These are phyloP conservation scores for Ogataea hybrid DNA, from an alignment of 1,139 yeast species.

Conservation along the genomic window DNA sequence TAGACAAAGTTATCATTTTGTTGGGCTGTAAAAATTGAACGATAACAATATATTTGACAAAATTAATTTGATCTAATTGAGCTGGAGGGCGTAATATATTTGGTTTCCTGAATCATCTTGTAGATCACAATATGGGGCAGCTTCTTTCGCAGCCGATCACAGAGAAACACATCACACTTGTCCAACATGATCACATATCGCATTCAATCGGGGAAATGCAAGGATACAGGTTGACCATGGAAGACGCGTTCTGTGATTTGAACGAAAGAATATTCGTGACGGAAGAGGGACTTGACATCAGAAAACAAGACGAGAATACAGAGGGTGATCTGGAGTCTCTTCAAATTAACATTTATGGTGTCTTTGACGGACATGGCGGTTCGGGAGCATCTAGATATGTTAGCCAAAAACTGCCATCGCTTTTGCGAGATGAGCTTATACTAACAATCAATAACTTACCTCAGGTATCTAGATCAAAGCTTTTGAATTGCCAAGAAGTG, in stretches of 20 bases:
- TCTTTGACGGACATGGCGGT: slow-evolving; percentile 85
- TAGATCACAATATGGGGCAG: slow-evolving; percentile 53
- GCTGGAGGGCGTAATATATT: neutral
- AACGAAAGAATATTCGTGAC: slow-evolving; percentile 26
- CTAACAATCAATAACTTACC: slow-evolving; percentile 20
- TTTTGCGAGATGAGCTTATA: slow-evolving; percentile 19
- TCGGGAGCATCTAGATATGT: slow-evolving; percentile 55
- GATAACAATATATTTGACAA: slow-evolving; percentile 2
- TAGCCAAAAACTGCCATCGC: slow-evolving; percentile 39
- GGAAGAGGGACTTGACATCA: neutral
- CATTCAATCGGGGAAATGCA: slow-evolving; percentile 77
- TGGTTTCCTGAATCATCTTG: neutral
- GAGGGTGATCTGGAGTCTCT: slow-evolving; percentile 12
- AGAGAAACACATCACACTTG: slow-evolving; percentile 52
- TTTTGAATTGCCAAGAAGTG: slow-evolving; percentile 17
- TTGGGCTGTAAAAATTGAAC: slow-evolving; percentile 7
- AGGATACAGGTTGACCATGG: slow-evolving; percentile 75
- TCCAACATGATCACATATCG: slow-evolving; percentile 42
- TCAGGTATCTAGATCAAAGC: slow-evolving; percentile 13
- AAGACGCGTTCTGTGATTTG: slow-evolving; percentile 64
- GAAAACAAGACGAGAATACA: neutral
- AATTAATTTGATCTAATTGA: neutral
- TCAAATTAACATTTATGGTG: slow-evolving; percentile 60
- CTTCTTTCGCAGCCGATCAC: slow-evolving; percentile 72
- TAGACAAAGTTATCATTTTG: neutral